These are phyloP conservation scores for Candida gigantensis DNA, from an alignment of 1,139 yeast genomes.

Conservation along the genomic window DNA sequence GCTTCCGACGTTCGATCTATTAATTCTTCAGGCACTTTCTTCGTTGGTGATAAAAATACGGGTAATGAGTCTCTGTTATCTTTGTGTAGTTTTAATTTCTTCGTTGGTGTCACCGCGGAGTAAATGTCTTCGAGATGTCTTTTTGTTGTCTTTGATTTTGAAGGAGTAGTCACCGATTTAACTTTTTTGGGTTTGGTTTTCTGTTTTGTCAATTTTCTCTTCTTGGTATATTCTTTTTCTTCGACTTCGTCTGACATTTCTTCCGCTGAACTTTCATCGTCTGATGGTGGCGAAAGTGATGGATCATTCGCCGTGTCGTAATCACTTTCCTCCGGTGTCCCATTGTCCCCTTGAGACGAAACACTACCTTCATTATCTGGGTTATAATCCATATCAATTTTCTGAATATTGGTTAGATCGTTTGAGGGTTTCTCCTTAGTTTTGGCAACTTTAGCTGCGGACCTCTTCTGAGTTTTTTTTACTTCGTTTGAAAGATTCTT, in stretches of 20 bases:
- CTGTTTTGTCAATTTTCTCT: conserved; percentile 1
- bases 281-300: not conserved
- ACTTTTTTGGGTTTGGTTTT: conserved; percentile 6
- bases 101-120: conserved; percentile 15
- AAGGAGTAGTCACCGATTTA: conserved; percentile 8
- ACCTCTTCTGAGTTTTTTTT: no score
- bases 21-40: conserved; percentile 28
- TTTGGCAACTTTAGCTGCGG: not conserved
- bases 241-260: conserved; percentile 1
- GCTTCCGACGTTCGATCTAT: conserved; percentile 37
- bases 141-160: conserved; percentile 7
- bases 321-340: conserved; percentile 1
- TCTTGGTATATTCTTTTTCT: conserved; percentile 3
- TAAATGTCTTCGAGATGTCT: conserved; percentile 12
- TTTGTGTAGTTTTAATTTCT: conserved; percentile 14
- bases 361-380: no score
- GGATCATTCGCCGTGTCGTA: not conserved
- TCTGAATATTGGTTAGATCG: no score
- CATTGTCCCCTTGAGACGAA: not conserved
- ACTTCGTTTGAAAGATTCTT: no score
- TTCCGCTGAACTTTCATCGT: not conserved
- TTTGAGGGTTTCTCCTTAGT: no score
- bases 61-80: conserved; percentile 16
- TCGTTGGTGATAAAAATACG: conserved; percentile 30
- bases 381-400: not conserved